These are phyloP conservation scores for Oxytropis ochrocephala DNA, from an alignment of 306 rosid species.

Conservation along the genomic window DNA sequence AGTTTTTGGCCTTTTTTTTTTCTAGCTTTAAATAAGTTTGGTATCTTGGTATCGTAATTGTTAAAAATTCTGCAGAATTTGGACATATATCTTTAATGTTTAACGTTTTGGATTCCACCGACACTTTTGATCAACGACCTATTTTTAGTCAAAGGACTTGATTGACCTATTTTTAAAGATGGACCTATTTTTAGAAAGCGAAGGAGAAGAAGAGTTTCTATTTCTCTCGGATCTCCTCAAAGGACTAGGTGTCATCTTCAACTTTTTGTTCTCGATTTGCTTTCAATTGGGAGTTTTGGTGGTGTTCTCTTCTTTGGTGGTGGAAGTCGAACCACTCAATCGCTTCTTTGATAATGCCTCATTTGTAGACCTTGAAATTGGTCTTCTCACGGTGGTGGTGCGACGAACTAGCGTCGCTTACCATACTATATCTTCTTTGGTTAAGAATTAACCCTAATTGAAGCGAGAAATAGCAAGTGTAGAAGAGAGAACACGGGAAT, in stretches of 20 bases:
- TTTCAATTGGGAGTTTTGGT: not conserved
- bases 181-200: slow-evolving; percentile 21
- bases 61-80: too few relatives aligned
- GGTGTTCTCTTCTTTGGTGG: slow-evolving; percentile 8
- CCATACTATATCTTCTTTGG: not conserved
- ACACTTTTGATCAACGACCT: too few relatives aligned
- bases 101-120: too few relatives aligned
- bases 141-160: too few relatives aligned
- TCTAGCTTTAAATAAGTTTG: too few relatives aligned
- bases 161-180: too few relatives aligned
- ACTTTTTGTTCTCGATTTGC: slow-evolving; percentile 31
- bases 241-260: slow-evolving; percentile 37
- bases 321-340: not conserved
- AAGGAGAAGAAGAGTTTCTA: slow-evolving; percentile 24
- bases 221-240: slow-evolving; percentile 64
- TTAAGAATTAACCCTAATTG: slow-evolving; percentile 3
- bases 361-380: slow-evolving; percentile 24
- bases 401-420: not conserved
- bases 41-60: too few relatives aligned
- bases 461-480: not conserved
- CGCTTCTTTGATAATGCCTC: slow-evolving; percentile 13
- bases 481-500: not conserved
- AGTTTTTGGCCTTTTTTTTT: too few relatives aligned
- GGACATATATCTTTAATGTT: too few relatives aligned
- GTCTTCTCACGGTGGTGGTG: not conserved